Conservation (phyloP, 1,139 yeast genomes). For the Sugiyamaella pinicola region DNA sequence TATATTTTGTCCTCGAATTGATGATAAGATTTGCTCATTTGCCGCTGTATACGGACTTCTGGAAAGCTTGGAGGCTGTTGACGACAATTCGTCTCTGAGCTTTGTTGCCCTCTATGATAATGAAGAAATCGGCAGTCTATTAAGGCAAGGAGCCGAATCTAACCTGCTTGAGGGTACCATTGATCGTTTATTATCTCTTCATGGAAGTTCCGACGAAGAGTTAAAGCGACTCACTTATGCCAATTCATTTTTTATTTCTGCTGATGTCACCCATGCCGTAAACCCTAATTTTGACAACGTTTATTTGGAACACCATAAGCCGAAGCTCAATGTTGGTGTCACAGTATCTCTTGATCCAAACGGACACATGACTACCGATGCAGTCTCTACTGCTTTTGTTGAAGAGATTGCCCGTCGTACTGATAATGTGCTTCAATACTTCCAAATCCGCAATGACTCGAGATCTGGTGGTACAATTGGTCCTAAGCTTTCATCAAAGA, state of each 20-base stretch:
- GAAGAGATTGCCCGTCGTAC: constrained; percentile 65
- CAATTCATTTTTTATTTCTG: constrained; percentile 82
- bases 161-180: constrained; percentile 77
- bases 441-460: constrained; percentile 73
- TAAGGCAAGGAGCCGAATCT: constrained; percentile 95
- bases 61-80: constrained; percentile 49
- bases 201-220: constrained; percentile 49
- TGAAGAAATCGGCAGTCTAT: constrained; percentile 88
- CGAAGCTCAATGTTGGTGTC: constrained; percentile 75
- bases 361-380: constrained; percentile 80
- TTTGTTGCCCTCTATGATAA: constrained; percentile 84
- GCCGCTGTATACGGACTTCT: constrained; percentile 71
- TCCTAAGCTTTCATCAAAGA: constrained; percentile 81
- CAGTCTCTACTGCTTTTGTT: constrained; percentile 64
- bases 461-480: constrained; percentile 98
- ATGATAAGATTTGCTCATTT: constrained; percentile 87
- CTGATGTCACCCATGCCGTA: constrained; percentile 94
- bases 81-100: constrained; percentile 57
- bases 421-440: constrained; percentile 62
- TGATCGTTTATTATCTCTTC: constrained; percentile 61
- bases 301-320: constrained; percentile 73
- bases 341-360: constrained; percentile 73
- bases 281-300: constrained; percentile 80
- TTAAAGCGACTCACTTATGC: constrained; percentile 42
- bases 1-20: constrained; percentile 87